Evolutionary conservation across 352 stramenopile species (phyloP).

Genomic region (Phytophthora multivora): DNA sequence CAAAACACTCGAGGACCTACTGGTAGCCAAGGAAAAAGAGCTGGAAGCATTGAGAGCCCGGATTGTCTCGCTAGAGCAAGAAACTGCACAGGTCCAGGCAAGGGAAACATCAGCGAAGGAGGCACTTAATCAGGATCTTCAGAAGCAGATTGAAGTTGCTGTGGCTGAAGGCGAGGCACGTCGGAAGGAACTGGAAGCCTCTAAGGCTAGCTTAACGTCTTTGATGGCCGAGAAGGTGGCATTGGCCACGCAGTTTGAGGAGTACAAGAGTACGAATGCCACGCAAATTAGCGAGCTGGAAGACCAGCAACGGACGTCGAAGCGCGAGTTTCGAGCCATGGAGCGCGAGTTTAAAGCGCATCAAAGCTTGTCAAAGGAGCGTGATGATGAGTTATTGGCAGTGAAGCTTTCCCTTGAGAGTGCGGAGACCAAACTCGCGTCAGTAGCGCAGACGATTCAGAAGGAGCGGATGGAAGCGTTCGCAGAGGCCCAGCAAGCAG

Average conservation of each 20-base stretch:
- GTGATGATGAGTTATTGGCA: slow-evolving; percentile 47
- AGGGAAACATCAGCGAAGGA: slow-evolving; percentile 21
- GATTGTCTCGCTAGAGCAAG: slow-evolving; percentile 26
- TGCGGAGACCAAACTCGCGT: slow-evolving; percentile 42
- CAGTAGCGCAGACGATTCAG: slow-evolving; percentile 40
- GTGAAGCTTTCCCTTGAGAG: slow-evolving; percentile 39
- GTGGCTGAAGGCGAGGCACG: slow-evolving; percentile 15
- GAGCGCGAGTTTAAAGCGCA: slow-evolving; percentile 66
- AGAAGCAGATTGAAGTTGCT: slow-evolving; percentile 21
- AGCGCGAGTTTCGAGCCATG: slow-evolving; percentile 60
- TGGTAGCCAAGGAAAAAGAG: slow-evolving; percentile 31
- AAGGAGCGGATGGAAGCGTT: slow-evolving; percentile 41
- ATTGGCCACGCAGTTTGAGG: slow-evolving; percentile 31
- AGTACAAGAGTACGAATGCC: slow-evolving; percentile 29
- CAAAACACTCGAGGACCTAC: slow-evolving; percentile 21
- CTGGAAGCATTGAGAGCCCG: slow-evolving; percentile 25
- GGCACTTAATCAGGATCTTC: slow-evolving; percentile 25
- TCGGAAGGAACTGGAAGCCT: slow-evolving; percentile 23
- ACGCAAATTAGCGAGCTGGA: slow-evolving; percentile 53
- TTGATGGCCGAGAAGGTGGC: slow-evolving; percentile 24
- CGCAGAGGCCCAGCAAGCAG: slow-evolving; percentile 56
- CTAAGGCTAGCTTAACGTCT: slow-evolving; percentile 19
- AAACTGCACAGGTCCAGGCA: slow-evolving; percentile 25
- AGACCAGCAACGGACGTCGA: slow-evolving; percentile 53
- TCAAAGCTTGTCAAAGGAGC: slow-evolving; percentile 54